phyloP scores from a whole-genome alignment of 768 basidiomycete genomes.

The Calvatia gigantea region DNA sequence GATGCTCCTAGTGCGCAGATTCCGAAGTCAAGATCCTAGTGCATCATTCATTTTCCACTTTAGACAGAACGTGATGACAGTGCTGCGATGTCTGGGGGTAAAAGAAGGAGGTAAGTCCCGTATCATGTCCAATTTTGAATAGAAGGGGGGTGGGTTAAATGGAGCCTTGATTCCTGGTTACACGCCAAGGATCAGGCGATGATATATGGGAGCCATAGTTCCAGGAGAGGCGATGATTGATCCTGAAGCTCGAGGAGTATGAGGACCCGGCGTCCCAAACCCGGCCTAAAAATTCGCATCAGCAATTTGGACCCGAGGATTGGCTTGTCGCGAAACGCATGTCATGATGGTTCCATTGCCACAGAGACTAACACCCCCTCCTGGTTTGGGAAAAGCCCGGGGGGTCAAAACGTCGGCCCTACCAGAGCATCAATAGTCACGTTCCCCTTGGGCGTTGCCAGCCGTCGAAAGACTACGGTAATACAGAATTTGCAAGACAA shows the following conservation, averaged over 20 bases:
- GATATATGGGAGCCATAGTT: not conserved
- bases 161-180: not conserved
- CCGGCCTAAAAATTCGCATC: not conserved
- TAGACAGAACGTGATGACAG: not conserved
- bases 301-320: not conserved
- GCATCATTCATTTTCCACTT: constrained; percentile 4
- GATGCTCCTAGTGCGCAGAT: constrained; percentile 5
- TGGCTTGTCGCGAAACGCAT: not conserved
- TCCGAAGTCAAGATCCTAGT: constrained; percentile 3
- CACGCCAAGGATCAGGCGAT: not conserved
- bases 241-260: not conserved
- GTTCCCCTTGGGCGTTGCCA: not conserved
- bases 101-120: not conserved
- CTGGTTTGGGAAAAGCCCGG: not conserved
- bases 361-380: not conserved
- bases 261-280: not conserved
- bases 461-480: not conserved
- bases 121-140: not conserved
- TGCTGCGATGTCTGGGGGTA: not conserved
- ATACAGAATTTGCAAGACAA: not conserved
- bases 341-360: not conserved
- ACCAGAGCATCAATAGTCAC: not conserved
- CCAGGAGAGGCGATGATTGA: not conserved
- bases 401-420: not conserved
- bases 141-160: not conserved